phyloP scores from a whole-genome alignment of 176 grass and related monocot genomes.

The Oryza rufipogon region DNA sequence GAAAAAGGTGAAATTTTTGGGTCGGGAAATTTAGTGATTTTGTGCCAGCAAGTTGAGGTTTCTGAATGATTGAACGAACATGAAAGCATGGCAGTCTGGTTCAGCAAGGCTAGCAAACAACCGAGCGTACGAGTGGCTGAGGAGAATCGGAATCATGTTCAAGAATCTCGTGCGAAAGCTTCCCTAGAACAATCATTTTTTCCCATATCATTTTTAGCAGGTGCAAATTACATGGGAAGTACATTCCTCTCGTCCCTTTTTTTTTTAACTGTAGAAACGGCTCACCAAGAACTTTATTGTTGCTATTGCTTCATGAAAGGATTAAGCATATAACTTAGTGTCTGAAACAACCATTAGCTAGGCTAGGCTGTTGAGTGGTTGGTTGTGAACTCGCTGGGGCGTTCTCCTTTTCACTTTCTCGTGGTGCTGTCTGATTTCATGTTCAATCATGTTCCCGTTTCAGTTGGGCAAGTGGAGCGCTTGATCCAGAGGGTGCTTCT shows the following conservation, averaged over 20 bases:
- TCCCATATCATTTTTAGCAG: background rate
- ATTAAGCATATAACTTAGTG: background rate
- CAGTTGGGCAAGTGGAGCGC: slow-evolving; percentile 97
- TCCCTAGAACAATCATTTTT: background rate
- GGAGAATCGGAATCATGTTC: background rate
- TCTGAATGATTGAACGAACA: slow-evolving; percentile 23
- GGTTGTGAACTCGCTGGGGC: slow-evolving; percentile 26
- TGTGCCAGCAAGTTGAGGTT: background rate
- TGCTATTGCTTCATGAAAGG: background rate
- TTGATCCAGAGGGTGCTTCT: slow-evolving; percentile 77
- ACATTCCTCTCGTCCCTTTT: background rate
- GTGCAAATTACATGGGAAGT: background rate
- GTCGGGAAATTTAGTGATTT: slow-evolving; percentile 10
- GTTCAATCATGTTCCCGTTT: slow-evolving; percentile 40
- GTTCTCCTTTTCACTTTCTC: slow-evolving; percentile 21
- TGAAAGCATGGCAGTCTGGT: background rate
- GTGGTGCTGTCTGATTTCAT: slow-evolving; percentile 22
- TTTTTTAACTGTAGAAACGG: background rate
- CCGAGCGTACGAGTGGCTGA: background rate
- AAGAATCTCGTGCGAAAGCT: slow-evolving; percentile 18
- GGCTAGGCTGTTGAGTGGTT: slow-evolving; percentile 1
- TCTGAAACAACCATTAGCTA: background rate
- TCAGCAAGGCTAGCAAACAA: background rate
- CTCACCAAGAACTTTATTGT: background rate
- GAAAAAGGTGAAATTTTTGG: background rate